Evolutionary conservation across 1,284 basidiomycete species (phyloP), one percentile per base, ranked within the genome.

Genomic region (Puccinia triticina): DNA sequence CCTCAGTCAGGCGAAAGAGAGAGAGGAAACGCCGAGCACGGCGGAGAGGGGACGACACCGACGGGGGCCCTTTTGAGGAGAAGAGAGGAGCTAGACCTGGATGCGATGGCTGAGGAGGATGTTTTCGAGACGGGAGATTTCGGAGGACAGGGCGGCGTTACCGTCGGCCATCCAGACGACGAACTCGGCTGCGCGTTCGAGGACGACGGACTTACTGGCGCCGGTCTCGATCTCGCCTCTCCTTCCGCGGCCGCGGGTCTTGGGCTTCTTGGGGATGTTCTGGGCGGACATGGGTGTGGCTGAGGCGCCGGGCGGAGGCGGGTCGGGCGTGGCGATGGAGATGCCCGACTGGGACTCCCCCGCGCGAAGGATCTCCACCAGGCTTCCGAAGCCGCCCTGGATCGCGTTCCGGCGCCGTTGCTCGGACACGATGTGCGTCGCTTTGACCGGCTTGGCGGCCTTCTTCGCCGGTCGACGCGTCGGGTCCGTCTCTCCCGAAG

Each of bases 101-200:
- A 79, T 46, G 3, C 77, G 64, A 18, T 79, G 34, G n/a, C n/a
- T n/a, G n/a, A n/a, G n/a, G n/a, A n/a, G n/a, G n/a, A n/a, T n/a
- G n/a, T n/a, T n/a, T n/a, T n/a, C n/a, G n/a, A n/a, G n/a, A n/a
- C n/a, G n/a, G n/a, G n/a, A n/a, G n/a, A 64, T 26, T 59, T 50
- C 50, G 53, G 0, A 80, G 67, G 26, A 80, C 43, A 80, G 57
- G n/a, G 78, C 67, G 21, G 40, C 37, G 48, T 80, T 80, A 7
- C 78, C 78, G 48, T 59, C 53, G 91, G 91, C 85, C 32, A 93
- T 88, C 91, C 92, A 93, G 59, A 88, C 89, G 85, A 91, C 91
- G 84, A 93, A 93, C 85, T 93, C 92, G 76, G 92, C 92, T 0
- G 92, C 92, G 55, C 92, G 90, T 86, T 93, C 93, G 67, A 93